Evolutionary conservation across 345 rosid genomes (phyloP), one percentile per base, ranked within the genome.

Genomic region (Populus tremula): DNA sequence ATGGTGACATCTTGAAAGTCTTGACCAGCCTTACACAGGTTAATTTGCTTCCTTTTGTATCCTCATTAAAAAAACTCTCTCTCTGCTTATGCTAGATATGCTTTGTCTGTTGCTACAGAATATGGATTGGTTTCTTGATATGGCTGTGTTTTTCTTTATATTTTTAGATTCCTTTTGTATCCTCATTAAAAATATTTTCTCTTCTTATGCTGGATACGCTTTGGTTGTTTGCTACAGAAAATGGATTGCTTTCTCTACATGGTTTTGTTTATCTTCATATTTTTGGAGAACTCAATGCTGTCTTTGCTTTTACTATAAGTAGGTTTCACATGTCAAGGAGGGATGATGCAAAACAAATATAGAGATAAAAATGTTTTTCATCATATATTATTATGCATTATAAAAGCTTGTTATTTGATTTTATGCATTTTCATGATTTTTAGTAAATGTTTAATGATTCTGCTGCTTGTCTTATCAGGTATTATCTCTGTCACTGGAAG

Each of bases 21-120:
- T 90, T 92, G 85, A 96, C 98, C 43, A 91, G 93, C 85, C 96
- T 96, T 78, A 85, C 99, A 21, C 99, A 96, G 97, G 99, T 93
- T 65, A 81, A 78, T 21, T 70, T 85, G 77, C 36, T 76, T 70
- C 65, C 25, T 72, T 67, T 45, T 23, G 0, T 53, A 70, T 64
- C 49, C 20, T 10, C 6, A 49, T 68, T 64, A 43, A 33, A 49
- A 39, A 61, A 17, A 5, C 63, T 53, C 53, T 14, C 56, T 62
- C 38, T 29, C 16, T 69, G 2, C 76, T 61, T 8, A 14, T 45
- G 4, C 6, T 25, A 8, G 29, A 61, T 25, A 31, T 76, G 45
- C 21, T 73, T 2, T 84, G 50, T 25, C 38, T 72, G 38, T 69
- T 17, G 70, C 41, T 73, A 35, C 11, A 25, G 38, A 35, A 27